Percentiles rank a stretch among this genome's conserved stretches.
Conservation (phyloP, 768 basidiomycete genomes). For the Psilocybe cyanescens region DNA sequence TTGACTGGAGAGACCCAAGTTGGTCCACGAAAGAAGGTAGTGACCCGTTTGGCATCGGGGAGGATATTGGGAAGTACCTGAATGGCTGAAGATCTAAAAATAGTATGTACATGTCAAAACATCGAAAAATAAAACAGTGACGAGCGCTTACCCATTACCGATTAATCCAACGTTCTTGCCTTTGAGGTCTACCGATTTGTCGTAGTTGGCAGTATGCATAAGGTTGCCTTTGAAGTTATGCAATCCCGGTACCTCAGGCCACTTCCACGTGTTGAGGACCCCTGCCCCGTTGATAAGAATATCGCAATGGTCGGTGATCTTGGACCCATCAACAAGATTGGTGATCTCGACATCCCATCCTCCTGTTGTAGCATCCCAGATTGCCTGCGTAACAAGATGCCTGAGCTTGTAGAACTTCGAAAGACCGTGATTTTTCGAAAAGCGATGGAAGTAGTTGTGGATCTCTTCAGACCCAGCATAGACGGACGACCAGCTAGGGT, state of each 20-base stretch:
- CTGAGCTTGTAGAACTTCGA: conserved; percentile 31
- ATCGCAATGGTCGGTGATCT: conserved; percentile 28
- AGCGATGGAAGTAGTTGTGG: conserved; percentile 30
- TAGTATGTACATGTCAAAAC: not conserved
- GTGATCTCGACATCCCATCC: conserved; percentile 32
- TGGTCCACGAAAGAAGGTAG: conserved; percentile 33
- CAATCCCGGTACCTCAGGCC: conserved; percentile 31
- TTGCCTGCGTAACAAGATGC: conserved; percentile 29
- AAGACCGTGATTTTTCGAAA: conserved; percentile 32
- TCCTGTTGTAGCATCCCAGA: conserved; percentile 28
- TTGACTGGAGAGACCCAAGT: conserved; percentile 33
- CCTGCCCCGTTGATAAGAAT: conserved; percentile 38
- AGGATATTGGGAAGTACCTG: conserved; percentile 37
- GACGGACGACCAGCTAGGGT: conserved; percentile 33
- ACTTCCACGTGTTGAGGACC: conserved; percentile 41
- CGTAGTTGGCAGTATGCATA: conserved; percentile 25
- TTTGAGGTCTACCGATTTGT: conserved; percentile 18
- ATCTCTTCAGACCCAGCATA: conserved; percentile 36
- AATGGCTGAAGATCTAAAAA: conserved; percentile 33
- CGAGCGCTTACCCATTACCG: conserved; percentile 21
- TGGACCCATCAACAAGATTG: conserved; percentile 19
- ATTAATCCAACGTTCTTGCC: conserved; percentile 23
- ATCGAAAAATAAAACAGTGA: conserved; percentile 22
- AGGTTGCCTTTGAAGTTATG: conserved; percentile 19
- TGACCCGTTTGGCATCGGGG: conserved; percentile 36